phyloP scores from a whole-genome alignment of 164 flowering plant genomes.

The Vitis rupestris region DNA sequence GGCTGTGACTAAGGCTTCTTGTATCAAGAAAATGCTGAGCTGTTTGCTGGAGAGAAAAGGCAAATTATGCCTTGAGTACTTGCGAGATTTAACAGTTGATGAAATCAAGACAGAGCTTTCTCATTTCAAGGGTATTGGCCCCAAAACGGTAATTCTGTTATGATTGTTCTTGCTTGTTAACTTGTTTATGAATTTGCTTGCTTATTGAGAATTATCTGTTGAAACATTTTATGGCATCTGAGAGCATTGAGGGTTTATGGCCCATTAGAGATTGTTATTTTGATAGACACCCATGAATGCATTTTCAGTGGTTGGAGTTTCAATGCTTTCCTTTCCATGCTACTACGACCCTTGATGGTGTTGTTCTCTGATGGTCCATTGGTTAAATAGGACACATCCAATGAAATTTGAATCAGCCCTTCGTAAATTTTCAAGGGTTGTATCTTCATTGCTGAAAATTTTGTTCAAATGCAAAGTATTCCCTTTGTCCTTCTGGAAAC shows the following conservation, averaged over 20 bases:
- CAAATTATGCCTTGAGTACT: slow-evolving; percentile 77
- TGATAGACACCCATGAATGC: background rate
- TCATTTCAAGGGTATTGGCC: slow-evolving; percentile 83
- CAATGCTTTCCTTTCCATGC: background rate
- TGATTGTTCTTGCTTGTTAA: background rate
- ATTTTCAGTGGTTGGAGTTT: background rate
- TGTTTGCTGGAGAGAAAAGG: slow-evolving; percentile 64
- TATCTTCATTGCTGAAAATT: no score
- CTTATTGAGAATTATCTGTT: background rate
- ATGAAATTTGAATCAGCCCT: no score
- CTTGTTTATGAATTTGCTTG: background rate
- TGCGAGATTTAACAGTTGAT: slow-evolving; percentile 61
- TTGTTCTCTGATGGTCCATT: background rate
- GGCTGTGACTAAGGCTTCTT: slow-evolving; percentile 76
- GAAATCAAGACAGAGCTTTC: slow-evolving; percentile 85
- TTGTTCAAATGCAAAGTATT: no score
- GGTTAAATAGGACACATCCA: background rate
- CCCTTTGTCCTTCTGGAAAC: no score
- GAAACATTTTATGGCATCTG: background rate
- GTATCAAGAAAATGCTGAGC: slow-evolving; percentile 68
- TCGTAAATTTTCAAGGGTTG: no score
- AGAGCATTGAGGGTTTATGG: background rate
- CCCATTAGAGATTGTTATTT: background rate
- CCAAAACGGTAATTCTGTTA: slow-evolving; percentile 68
- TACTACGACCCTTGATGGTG: background rate